A percentile compares a stretch with the other conserved stretches of the same genome.
These are phyloP conservation scores for Fusarium subtropicale DNA, from an alignment of 2,329 filamentous ascomycete species.

Conservation along the genomic window DNA sequence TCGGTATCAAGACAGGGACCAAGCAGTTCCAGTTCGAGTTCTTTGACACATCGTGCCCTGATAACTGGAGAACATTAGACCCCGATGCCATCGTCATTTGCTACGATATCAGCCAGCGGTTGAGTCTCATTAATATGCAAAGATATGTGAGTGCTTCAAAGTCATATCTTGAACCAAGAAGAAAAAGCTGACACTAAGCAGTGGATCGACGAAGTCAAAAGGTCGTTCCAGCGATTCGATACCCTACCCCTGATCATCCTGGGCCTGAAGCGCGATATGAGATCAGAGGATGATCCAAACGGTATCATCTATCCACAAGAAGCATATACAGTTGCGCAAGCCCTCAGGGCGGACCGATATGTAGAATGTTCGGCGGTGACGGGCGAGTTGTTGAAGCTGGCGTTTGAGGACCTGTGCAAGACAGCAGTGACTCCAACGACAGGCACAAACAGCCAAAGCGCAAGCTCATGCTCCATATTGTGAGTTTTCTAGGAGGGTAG, in stretches of 20 bases:
- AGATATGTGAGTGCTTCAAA: slow-evolving; percentile 60
- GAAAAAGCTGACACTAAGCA: slow-evolving; percentile 44
- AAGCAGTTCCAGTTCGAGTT: slow-evolving; percentile 67
- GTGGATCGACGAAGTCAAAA: slow-evolving; percentile 69
- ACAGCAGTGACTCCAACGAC: slow-evolving; percentile 64
- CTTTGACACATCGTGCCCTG: slow-evolving; percentile 68
- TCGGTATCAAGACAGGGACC: slow-evolving; percentile 60
- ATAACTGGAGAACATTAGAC: slow-evolving; percentile 68
- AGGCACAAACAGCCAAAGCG: slow-evolving; percentile 63
- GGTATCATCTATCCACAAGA: slow-evolving; percentile 72
- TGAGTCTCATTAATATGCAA: slow-evolving; percentile 69
- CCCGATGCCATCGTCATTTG: slow-evolving; percentile 70
- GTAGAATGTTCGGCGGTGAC: slow-evolving; percentile 72
- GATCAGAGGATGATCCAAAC: slow-evolving; percentile 68
- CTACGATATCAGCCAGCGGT: slow-evolving; percentile 70
- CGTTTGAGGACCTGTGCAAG: slow-evolving; percentile 70
- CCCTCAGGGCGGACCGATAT: slow-evolving; percentile 71
- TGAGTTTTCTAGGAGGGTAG: slow-evolving; percentile 48
- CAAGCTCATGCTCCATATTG: slow-evolving; percentile 65
- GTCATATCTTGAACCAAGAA: not conserved
- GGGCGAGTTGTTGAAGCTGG: slow-evolving; percentile 67
- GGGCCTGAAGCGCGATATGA: slow-evolving; percentile 70
- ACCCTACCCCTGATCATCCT: slow-evolving; percentile 66
- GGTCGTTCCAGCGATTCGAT: slow-evolving; percentile 60
- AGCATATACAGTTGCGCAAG: slow-evolving; percentile 66